Evolutionary conservation across 2,329 filamentous ascomycete genomes (phyloP).

Genomic region (Exophiala calicioides): DNA sequence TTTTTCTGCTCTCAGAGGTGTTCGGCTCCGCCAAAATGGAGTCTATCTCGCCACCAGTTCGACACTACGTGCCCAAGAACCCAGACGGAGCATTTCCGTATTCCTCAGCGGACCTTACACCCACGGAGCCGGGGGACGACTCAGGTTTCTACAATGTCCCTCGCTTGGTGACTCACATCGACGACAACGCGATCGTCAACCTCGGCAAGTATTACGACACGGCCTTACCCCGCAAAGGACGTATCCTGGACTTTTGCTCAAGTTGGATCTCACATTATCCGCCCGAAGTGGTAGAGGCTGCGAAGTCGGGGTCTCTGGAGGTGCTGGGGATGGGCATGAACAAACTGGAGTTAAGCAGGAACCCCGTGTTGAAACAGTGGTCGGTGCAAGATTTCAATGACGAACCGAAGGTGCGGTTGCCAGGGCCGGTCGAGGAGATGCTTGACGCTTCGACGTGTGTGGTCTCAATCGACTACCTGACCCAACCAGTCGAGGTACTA

Average conservation of each 20-base stretch:
- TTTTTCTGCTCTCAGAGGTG: slow-evolving; percentile 22
- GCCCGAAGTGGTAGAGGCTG: slow-evolving; percentile 28
- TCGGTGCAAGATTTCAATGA: slow-evolving; percentile 50
- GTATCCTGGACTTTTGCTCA: slow-evolving; percentile 53
- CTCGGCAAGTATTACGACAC: slow-evolving; percentile 50
- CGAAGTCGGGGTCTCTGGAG: slow-evolving; percentile 35
- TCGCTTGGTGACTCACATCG: slow-evolving; percentile 57
- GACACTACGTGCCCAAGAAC: slow-evolving; percentile 25
- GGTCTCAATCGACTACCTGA: slow-evolving; percentile 56
- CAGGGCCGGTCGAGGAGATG: slow-evolving; percentile 8
- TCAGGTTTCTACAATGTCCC: slow-evolving; percentile 36
- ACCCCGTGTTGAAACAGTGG: slow-evolving; percentile 38
- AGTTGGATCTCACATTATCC: slow-evolving; percentile 55
- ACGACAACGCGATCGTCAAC: slow-evolving; percentile 49
- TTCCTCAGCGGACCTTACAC: slow-evolving; percentile 28
- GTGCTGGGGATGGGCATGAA: slow-evolving; percentile 55
- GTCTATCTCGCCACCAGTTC: background rate
- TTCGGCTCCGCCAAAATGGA: slow-evolving; percentile 25
- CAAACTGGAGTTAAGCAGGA: slow-evolving; percentile 45
- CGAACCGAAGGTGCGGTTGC: slow-evolving; percentile 35
- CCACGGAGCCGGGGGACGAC: slow-evolving; percentile 31
- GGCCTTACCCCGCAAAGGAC: slow-evolving; percentile 43
- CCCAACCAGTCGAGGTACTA: slow-evolving; percentile 49
- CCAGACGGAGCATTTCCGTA: slow-evolving; percentile 31
- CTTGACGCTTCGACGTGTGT: slow-evolving; percentile 54